Evolutionary conservation across 2,329 filamentous ascomycete species (phyloP), one percentile per base, ranked within the genome.

Genomic region (Fusarium veterinarium): DNA sequence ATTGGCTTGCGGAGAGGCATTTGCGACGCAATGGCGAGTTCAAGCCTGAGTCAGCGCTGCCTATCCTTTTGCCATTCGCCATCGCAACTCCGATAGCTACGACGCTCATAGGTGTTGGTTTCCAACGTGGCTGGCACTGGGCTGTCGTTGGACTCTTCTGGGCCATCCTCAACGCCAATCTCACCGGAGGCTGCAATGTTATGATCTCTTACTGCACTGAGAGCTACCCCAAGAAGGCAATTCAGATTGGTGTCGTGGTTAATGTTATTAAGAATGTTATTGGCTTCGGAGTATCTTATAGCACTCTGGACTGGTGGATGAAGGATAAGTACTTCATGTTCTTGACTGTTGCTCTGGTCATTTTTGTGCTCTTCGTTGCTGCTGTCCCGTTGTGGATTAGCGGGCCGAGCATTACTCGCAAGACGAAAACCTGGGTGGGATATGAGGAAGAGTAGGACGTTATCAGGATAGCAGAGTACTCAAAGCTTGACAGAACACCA

Each of bases 361-460:
- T 35, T 3, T 35, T 51, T 25, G 12, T 25, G 6, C 31, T 51
- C 0, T 51, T 35, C 1, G 14, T 35, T 10, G 48, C 12, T 0
- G 8, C 48, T 0, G 2, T 51, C 3, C 48, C 31, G 0, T 8
- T 51, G 17, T 51, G n/a, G 31, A 23, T 35, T 8, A 19, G n/a
- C 0, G n/a, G 48, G 2, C 11, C 16, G 17, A 25, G 12, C 0
- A 51, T 51, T 25, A 35, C 48, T 10, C 48, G 48, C 4, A 51
- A 51, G 12, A 51, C 48, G 0, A 35, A 51, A 3, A 13, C 4
- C 1, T 51, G 31, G 48, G 16, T 51, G 0, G 7, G 4, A 2
- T 51, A 51, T 35, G 31, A 51, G 2, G 31, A 51, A 0, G 30
- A 51, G 16, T 35, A 51, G 28, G 6, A 0, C 5, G 23, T 25